Conservation (phyloP, 176 grass and related monocot genomes). For the Oryza brachyantha region DNA sequence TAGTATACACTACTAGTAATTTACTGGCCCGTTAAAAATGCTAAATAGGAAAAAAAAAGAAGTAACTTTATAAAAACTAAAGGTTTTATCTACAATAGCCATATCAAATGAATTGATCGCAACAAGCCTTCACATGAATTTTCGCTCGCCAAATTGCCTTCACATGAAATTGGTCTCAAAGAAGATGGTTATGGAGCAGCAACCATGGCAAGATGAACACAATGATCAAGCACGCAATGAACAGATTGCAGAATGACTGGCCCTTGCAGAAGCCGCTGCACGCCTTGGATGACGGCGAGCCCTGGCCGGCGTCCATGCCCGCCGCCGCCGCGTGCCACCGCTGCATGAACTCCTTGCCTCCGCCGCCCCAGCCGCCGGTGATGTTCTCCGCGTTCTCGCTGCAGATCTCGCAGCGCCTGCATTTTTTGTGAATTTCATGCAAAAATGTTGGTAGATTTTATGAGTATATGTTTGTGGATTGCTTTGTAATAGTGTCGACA, state of each 20-base stretch:
- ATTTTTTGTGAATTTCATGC: background rate
- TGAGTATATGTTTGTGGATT: background rate
- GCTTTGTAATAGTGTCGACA: background rate
- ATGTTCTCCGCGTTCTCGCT: constrained; percentile 36
- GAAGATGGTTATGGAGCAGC: constrained; percentile 2
- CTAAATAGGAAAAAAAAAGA: background rate
- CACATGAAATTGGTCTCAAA: no score
- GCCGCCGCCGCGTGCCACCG: constrained; percentile 18
- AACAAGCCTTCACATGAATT: background rate
- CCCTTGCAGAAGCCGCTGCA: constrained; percentile 28
- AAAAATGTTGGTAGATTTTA: background rate
- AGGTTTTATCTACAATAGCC: background rate
- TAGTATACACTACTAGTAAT: no score
- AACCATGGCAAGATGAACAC: constrained; percentile 34
- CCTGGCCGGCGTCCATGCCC: background rate
- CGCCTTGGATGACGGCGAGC: constrained; percentile 23
- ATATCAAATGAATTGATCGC: background rate
- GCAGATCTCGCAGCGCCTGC: constrained; percentile 44
- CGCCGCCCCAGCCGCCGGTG: background rate
- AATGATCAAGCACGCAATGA: constrained; percentile 12
- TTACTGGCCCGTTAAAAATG: background rate
- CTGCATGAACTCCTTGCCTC: constrained; percentile 31
- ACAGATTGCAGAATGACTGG: constrained; percentile 29
- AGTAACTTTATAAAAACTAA: no score
- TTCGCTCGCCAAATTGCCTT: no score